phyloP scores from a whole-genome alignment of 2,329 filamentous ascomycete genomes.

The Fusarium newnesense region DNA sequence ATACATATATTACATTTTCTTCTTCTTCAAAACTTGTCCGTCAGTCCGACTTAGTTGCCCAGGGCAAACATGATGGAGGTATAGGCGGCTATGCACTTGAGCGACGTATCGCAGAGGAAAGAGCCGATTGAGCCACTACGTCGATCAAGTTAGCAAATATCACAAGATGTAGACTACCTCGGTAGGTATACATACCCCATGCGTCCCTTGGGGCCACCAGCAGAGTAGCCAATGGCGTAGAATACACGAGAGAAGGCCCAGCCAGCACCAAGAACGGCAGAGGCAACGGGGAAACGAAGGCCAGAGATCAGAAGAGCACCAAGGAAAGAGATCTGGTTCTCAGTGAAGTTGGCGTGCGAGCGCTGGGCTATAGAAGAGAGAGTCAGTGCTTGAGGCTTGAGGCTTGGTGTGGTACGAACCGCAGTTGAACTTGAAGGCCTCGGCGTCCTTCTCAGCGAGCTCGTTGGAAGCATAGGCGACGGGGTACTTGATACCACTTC shows the following conservation, averaged over 20 bases:
- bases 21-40: background rate
- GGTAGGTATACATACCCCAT: slow-evolving; percentile 45
- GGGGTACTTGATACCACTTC: slow-evolving; percentile 66
- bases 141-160: slow-evolving; percentile 26
- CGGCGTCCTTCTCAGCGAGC: slow-evolving; percentile 63
- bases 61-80: slow-evolving; percentile 53
- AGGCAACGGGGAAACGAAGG: slow-evolving; percentile 61
- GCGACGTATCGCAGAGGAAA: slow-evolving; percentile 48
- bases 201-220: slow-evolving; percentile 58
- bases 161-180: background rate
- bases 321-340: slow-evolving; percentile 67
- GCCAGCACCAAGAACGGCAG: slow-evolving; percentile 59
- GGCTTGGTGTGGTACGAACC: slow-evolving; percentile 49
- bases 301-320: slow-evolving; percentile 66
- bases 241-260: slow-evolving; percentile 65
- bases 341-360: slow-evolving; percentile 71
- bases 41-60: slow-evolving; percentile 38
- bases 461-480: slow-evolving; percentile 66
- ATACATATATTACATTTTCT: slow-evolving; percentile 2
- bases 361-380: slow-evolving; percentile 59
- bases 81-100: slow-evolving; percentile 59
- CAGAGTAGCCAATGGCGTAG: slow-evolving; percentile 67
- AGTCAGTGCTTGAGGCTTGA: background rate
- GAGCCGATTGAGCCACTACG: slow-evolving; percentile 51
- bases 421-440: slow-evolving; percentile 71